Percentiles rank a stretch among this genome's conserved stretches.
These are phyloP conservation scores for Boeremia lycopersici DNA, from an alignment of 2,329 filamentous ascomycete species.

Conservation along the genomic window DNA sequence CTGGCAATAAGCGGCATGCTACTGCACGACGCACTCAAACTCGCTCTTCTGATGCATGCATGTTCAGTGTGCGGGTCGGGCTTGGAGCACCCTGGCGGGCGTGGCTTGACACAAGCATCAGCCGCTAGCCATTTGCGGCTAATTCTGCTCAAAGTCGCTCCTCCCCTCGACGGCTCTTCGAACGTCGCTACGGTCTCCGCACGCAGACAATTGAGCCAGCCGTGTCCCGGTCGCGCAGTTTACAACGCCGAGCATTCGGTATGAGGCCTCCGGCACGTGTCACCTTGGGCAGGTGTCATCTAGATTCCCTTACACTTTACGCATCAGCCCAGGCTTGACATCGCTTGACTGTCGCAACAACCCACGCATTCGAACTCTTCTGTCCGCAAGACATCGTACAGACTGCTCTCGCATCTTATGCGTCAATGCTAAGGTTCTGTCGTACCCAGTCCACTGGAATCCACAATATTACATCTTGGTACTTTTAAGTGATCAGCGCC, in stretches of 20 bases:
- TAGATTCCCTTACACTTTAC: conserved; percentile 30
- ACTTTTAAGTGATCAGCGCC: conserved; percentile 29
- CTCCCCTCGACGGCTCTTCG: conserved; percentile 21
- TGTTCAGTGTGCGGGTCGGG: conserved; percentile 15
- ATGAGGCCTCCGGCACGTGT: conserved; percentile 13
- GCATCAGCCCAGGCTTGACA: conserved; percentile 41
- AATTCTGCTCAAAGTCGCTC: conserved; percentile 40
- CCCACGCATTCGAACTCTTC: conserved; percentile 34
- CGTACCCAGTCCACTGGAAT: conserved; percentile 26
- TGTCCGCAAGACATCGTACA: conserved; percentile 20
- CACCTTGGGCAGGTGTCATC: not conserved
- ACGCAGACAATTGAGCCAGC: conserved; percentile 14
- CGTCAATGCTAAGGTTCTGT: conserved; percentile 33
- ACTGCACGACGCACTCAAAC: conserved; percentile 15
- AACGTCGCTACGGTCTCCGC: conserved; percentile 15
- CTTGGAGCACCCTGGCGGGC: conserved; percentile 12
- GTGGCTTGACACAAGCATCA: conserved; percentile 25
- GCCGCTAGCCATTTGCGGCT: conserved; percentile 27
- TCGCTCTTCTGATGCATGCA: conserved; percentile 17
- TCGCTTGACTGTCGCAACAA: conserved; percentile 43
- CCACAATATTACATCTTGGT: conserved; percentile 4
- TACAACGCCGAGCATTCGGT: conserved; percentile 14
- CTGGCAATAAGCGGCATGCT: conserved; percentile 19
- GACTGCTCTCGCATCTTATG: conserved; percentile 20
- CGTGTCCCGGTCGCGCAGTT: conserved; percentile 5